These are phyloP conservation scores for Canavalia ensiformis DNA, from an alignment of 306 rosid genomes.

Conservation along the genomic window DNA sequence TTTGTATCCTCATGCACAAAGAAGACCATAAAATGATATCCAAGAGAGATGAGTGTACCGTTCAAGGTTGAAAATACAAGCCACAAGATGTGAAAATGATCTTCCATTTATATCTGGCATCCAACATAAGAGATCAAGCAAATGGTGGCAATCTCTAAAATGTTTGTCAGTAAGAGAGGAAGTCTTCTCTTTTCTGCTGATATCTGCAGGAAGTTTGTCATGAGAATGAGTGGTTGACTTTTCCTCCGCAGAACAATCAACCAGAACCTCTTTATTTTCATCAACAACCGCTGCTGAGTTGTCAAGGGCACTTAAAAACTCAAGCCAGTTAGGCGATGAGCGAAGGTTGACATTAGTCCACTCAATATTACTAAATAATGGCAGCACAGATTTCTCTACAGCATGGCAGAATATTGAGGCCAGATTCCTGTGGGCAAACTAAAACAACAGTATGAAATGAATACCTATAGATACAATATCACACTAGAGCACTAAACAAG, in stretches of 20 bases:
- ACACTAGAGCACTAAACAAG: slow-evolving; percentile 27
- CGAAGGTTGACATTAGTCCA: slow-evolving; percentile 54
- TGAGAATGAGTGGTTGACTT: slow-evolving; percentile 46
- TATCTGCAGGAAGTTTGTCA: slow-evolving; percentile 49
- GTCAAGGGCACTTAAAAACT: slow-evolving; percentile 65
- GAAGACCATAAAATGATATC: slow-evolving; percentile 31
- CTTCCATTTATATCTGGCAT: slow-evolving; percentile 65
- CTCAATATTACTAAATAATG: slow-evolving; percentile 48
- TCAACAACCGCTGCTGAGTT: slow-evolving; percentile 43
- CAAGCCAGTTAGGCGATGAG: slow-evolving; percentile 68
- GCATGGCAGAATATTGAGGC: slow-evolving; percentile 75
- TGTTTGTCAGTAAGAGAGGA: slow-evolving; percentile 40
- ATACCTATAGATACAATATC: slow-evolving; percentile 33
- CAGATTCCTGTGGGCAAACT: slow-evolving; percentile 84
- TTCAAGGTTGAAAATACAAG: slow-evolving; percentile 84
- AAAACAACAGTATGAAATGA: slow-evolving; percentile 58
- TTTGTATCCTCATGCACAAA: not conserved
- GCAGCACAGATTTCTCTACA: slow-evolving; percentile 64
- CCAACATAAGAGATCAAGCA: slow-evolving; percentile 72
- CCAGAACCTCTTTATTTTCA: slow-evolving; percentile 39
- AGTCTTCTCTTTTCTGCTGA: slow-evolving; percentile 49
- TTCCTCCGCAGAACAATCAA: slow-evolving; percentile 49
- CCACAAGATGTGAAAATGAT: slow-evolving; percentile 61
- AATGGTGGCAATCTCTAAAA: slow-evolving; percentile 66
- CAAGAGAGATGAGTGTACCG: slow-evolving; percentile 62